Base-by-base conservation (phyloP, 164 flowering plant genomes). In the Taxillus chinensis region DNA sequence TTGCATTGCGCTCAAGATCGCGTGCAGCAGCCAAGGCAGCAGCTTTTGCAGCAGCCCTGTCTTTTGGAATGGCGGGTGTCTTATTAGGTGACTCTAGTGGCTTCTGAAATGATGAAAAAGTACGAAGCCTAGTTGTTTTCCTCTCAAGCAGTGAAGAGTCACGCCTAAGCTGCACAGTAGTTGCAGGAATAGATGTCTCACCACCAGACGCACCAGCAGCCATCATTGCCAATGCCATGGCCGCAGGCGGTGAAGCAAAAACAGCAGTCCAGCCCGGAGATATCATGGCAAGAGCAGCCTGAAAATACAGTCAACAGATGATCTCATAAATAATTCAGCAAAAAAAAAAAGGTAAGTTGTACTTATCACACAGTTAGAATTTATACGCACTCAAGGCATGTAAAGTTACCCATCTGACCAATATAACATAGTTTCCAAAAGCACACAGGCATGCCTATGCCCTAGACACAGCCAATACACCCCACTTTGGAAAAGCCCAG, bases 11-110 rank as follows among this genome's bases (percentile, higher is more conserved):
- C 64, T 95, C 96, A 78, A 91, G 93, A 80, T 95, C 99, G 58
- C 99, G 95, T 38, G 99, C 97, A 68, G 99, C 99, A 70, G 96
- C 96, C 80, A 95, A 73, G 38, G 99, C 97, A 68, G 99, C 99
- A 64, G 96, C 96, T 79, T 91, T 91, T 65, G 99, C 96, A 53
- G 96, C 86, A 71, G 98, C 99, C 71, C 82, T 89, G 71, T 87
- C 93, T 75, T 87, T 95, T 1, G 92, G 90, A 69, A 73, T 71
- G 64, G 79, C 48, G 12, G 85, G 78, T 42, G 82, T 66, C 68
- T 74, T 86, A 68, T 67, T 76, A 64, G 85, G 77, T 27, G 62
- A 67, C 62, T 87, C 93, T 64, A 74, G 57, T 62, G 90, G 86
- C 65, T 80, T 80, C 43, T 91, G 99, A 64, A 95, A 95, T 78